Base-by-base conservation (phyloP, 306 rosid species). In the Vigna angularis region DNA sequence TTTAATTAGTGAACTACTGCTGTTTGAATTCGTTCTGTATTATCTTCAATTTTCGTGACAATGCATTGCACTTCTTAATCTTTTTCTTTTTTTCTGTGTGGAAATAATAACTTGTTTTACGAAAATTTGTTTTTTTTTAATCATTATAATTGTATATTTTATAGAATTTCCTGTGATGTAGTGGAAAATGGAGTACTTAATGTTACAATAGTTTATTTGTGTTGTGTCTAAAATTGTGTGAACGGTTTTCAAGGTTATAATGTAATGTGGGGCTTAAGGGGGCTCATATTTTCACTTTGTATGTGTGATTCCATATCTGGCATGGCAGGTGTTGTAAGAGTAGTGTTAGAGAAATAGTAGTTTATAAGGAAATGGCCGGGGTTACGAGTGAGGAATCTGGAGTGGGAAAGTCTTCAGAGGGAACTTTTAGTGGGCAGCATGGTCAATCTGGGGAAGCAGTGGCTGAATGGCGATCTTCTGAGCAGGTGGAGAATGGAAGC, bases 391-490 rank as follows among this genome's bases (percentile, higher is more conserved):
- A 96, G 83, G 97, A 91, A 73, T 83, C 94, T 76, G 91, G 87
- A 81, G 89, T 70, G 82, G 96, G 96, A 84, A 91, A 90, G 87
- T 85, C 98, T 18, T 62, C 17, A 20, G 99, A 96, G 77, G 96
- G 90, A 78, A 80, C 74, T 83, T 87, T 91, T 65, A 89, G 89
- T 85, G 98, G 91, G 83, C 96, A 86, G 62, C 91, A 84, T 55
- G 86, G 91, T 82, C 97, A 88, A 73, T 89, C 97, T 69, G 98
- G 96, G 50, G 99, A 96, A 85, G 93, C 93, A 51, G 86, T 96
- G 89, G 96, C 97, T 0, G 97, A 96, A 84, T 96, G 99, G 98
- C 89, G 97, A 76, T 96, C 96, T 77, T 91, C 96, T 16, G 99
- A 96, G 87, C 99, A 96, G 87, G 97, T 96, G 90, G 99, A 96